Conservation (phyloP, 2,329 filamentous ascomycete species). For the Pseudogymnoascus sp. region DNA sequence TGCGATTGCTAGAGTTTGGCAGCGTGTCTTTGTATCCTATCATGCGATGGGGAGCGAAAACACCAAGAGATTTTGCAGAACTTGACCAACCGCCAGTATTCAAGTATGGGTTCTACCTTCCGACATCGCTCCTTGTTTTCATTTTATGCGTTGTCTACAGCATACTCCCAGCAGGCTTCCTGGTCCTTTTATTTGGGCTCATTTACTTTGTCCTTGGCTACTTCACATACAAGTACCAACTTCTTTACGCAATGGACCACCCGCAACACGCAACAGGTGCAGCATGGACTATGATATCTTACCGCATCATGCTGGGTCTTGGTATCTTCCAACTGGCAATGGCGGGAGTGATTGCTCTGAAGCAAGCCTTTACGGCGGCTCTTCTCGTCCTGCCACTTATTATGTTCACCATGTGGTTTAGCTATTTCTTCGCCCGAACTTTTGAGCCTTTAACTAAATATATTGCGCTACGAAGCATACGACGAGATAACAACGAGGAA, state of each 20-base stretch:
- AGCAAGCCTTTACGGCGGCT: conserved; percentile 66
- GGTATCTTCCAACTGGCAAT: conserved; percentile 88
- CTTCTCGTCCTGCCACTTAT: conserved; percentile 70
- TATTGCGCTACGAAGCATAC: conserved; percentile 83
- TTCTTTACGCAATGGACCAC: conserved; percentile 97
- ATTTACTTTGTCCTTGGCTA: conserved; percentile 78
- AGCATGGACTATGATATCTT: conserved; percentile 95
- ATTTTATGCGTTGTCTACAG: conserved; percentile 96
- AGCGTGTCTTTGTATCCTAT: conserved; percentile 79
- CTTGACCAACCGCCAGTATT: conserved; percentile 78
- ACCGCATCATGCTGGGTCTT: conserved; percentile 78
- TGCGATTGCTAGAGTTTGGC: conserved; percentile 85
- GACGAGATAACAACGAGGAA: conserved; percentile 49
- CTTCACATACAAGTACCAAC: conserved; percentile 93
- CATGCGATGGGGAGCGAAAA: conserved; percentile 69
- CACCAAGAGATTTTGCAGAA: conserved; percentile 82
- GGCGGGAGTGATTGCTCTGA: conserved; percentile 74
- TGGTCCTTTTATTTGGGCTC: conserved; percentile 74
- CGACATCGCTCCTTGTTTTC: conserved; percentile 85
- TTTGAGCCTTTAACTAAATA: conserved; percentile 88
- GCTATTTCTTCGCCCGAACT: conserved; percentile 68
- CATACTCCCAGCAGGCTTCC: conserved; percentile 70
- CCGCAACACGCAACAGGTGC: conserved; percentile 87
- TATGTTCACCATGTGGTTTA: conserved; percentile 80
- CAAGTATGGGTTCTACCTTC: conserved; percentile 93